Conservation (phyloP, 306 rosid species). For the Geum urbanum region DNA sequence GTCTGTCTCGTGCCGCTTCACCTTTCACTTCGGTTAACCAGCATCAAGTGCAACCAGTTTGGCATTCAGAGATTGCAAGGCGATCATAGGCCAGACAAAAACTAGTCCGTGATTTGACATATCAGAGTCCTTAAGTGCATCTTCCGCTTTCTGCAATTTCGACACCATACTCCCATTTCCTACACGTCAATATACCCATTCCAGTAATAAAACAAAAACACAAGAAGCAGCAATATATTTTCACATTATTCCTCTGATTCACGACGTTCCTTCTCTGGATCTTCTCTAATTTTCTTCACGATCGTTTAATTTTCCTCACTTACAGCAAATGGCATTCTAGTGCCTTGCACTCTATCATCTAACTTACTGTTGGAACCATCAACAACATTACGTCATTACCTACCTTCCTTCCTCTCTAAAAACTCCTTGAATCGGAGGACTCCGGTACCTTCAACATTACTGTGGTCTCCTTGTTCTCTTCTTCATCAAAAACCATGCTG, state of each 20-base stretch:
- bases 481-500: conserved; percentile 58
- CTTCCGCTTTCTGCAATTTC: conserved; percentile 79
- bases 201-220: neutral
- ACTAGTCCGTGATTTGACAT: conserved; percentile 50
- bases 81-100: conserved; percentile 37
- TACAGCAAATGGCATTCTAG: no score
- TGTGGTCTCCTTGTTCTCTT: conserved; percentile 38
- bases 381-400: no score
- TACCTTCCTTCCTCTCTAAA: no score
- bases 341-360: no score
- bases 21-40: neutral
- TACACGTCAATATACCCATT: conserved; percentile 21
- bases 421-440: no score
- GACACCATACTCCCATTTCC: conserved; percentile 21
- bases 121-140: conserved; percentile 65
- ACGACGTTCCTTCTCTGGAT: no score
- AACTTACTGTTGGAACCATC: no score
- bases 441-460: conserved; percentile 45
- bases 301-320: no score
- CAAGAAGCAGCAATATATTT: neutral
- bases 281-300: no score
- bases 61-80: conserved; percentile 32
- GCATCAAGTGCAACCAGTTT: conserved; percentile 27
- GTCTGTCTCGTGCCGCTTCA: conserved; percentile 1
- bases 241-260: no score